A percentile compares a stretch with the other conserved stretches of the same genome.
phyloP scores from a whole-genome alignment of 805 yeast species.

The Nakazawaea ernobii region DNA sequence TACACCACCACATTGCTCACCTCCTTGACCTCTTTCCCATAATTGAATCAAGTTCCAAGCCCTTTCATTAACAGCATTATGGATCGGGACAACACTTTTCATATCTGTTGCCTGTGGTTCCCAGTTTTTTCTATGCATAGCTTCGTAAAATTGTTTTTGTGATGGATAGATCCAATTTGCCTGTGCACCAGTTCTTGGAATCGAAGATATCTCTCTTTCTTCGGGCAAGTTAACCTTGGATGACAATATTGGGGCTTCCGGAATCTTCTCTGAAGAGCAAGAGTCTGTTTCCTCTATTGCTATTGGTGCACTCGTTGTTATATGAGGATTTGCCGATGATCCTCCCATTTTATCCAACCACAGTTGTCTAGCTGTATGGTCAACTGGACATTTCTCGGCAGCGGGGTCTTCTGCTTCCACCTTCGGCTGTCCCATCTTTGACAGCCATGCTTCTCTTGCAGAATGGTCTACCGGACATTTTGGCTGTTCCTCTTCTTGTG shows the following conservation, averaged over 20 bases:
- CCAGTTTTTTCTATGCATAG: conserved; percentile 90
- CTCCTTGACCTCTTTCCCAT: conserved; percentile 70
- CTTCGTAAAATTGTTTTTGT: conserved; percentile 89
- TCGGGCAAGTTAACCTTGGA: conserved; percentile 47
- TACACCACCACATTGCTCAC: conserved; percentile 76
- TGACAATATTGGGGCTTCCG: conserved; percentile 25
- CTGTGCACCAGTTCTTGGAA: conserved; percentile 68
- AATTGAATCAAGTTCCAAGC: conserved; percentile 80
- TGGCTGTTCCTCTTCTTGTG: conserved; percentile 7
- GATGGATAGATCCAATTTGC: conserved; percentile 93
- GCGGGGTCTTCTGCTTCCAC: conserved; percentile 18
- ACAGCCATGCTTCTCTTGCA: conserved; percentile 53
- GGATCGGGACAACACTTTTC: conserved; percentile 90
- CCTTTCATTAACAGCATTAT: conserved; percentile 86
- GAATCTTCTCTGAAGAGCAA: conserved; percentile 43
- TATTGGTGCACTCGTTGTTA: conserved; percentile 24
- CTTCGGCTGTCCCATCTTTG: background rate
- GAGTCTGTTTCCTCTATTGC: conserved; percentile 31
- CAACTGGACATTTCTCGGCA: conserved; percentile 56
- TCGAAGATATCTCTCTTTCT: conserved; percentile 74
- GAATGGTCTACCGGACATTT: conserved; percentile 65
- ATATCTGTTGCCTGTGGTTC: conserved; percentile 76
- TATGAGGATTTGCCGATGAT: background rate
- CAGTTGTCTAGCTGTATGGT: conserved; percentile 49
- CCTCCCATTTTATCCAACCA: conserved; percentile 36